A percentile compares a stretch with the other conserved stretches of the same genome.
Evolutionary conservation across 768 basidiomycete genomes (phyloP).

Genomic region (Tephrocybe sp.): DNA sequence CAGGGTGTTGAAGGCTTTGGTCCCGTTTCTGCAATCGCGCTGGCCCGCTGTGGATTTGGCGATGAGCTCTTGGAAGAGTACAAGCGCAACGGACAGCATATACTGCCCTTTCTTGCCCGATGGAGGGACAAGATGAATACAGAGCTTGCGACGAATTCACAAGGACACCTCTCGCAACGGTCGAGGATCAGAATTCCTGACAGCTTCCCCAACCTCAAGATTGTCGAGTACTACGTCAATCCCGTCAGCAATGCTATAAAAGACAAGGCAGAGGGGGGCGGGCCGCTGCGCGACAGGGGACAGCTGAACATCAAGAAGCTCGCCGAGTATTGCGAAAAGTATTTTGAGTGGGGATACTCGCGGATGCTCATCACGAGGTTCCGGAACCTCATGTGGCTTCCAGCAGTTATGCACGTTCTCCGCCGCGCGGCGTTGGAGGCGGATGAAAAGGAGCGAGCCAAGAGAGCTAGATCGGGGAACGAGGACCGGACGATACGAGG

Average conservation of each 20-base stretch:
- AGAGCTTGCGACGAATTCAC: constrained; percentile 50
- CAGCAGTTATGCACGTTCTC: constrained; percentile 55
- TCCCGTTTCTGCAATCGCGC: constrained; percentile 50
- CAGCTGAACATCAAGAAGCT: constrained; percentile 51
- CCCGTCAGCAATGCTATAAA: constrained; percentile 15
- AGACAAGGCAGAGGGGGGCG: constrained; percentile 34
- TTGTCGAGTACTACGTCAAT: constrained; percentile 55
- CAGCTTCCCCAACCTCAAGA: constrained; percentile 52
- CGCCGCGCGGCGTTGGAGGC: constrained; percentile 45
- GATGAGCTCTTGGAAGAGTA: constrained; percentile 49
- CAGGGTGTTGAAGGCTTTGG: constrained; percentile 47
- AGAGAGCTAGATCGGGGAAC: constrained; percentile 17
- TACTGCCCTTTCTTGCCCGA: constrained; percentile 41
- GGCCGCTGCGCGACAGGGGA: constrained; percentile 27
- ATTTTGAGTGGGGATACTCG: constrained; percentile 68
- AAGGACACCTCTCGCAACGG: constrained; percentile 41
- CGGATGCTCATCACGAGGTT: constrained; percentile 64
- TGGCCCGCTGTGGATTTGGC: constrained; percentile 65
- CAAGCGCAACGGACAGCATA: constrained; percentile 30
- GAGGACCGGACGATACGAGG: constrained; percentile 16
- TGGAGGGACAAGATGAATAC: constrained; percentile 48
- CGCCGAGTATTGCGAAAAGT: constrained; percentile 61
- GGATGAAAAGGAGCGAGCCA: constrained; percentile 31
- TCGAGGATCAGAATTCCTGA: constrained; percentile 31
- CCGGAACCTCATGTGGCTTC: constrained; percentile 60